phyloP scores from a whole-genome alignment of 768 basidiomycete genomes.

The Rhizopogon vesiculosus region DNA sequence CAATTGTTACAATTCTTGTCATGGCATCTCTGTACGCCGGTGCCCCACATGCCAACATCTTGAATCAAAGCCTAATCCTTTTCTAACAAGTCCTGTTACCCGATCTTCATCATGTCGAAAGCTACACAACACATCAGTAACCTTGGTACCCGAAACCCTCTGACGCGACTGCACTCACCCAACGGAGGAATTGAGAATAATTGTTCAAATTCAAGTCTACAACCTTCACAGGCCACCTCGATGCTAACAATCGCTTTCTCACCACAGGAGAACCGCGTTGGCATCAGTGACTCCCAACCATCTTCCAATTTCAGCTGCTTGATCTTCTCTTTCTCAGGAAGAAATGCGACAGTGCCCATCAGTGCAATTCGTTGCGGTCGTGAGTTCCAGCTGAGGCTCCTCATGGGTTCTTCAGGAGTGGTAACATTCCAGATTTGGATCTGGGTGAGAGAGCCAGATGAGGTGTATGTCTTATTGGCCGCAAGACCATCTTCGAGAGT shows the following conservation, averaged over 20 bases:
- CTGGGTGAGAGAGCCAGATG: constrained; percentile 9
- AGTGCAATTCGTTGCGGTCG: constrained; percentile 11
- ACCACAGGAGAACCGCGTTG: constrained; percentile 9
- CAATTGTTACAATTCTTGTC: no score
- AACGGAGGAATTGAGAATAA: constrained; percentile 14
- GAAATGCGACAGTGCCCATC: constrained; percentile 11
- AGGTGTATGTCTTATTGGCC: constrained; percentile 10
- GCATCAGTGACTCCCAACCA: constrained; percentile 5
- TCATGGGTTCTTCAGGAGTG: constrained; percentile 1
- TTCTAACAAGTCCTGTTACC: neutral
- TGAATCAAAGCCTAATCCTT: no score
- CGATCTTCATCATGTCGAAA: neutral
- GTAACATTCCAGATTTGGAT: constrained; percentile 18
- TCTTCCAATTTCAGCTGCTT: constrained; percentile 3
- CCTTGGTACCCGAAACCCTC: neutral
- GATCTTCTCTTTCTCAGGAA: constrained; percentile 1
- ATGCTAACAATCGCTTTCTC: constrained; percentile 5
- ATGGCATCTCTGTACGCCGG: no score
- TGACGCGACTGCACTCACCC: constrained; percentile 5
- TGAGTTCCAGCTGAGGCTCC: constrained; percentile 12
- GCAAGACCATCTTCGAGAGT: constrained; percentile 3
- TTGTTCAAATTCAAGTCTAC: constrained; percentile 13
- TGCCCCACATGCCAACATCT: no score
- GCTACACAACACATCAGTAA: neutral
- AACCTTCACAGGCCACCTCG: constrained; percentile 12